Evolutionary conservation across 2,329 filamentous ascomycete species (phyloP), one percentile per base, ranked within the genome.

Genomic region (Colletotrichum spaethianum): DNA sequence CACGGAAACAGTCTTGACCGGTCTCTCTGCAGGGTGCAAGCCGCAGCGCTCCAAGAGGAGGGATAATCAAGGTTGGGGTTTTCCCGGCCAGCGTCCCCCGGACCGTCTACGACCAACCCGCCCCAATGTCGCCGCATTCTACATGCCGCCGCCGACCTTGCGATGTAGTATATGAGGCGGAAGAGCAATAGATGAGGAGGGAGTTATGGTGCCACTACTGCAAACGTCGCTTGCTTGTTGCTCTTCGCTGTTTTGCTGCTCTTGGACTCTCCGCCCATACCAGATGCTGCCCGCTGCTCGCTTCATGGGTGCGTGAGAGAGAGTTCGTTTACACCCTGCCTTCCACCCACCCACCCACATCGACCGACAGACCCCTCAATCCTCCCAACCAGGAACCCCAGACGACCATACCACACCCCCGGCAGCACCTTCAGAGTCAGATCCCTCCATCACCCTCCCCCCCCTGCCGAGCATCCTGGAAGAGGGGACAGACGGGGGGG

Each of bases 401-500:
- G 64, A 44, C 59, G 4, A 31, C 52, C n/a, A 36, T 57, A 64
- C 57, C 42, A 55, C 50, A 44, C 38, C 59, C 69, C 48, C 44
- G 18, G 52, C 69, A 57, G 28, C 48, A 63, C 44, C 57, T 59
- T 50, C 57, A 48, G 57, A 72, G 64, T 52, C 64, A 63, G 64
- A 72, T 63, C 64, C 69, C 69, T 72, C 46, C 68, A 71, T 67
- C n/a, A 28, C 59, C 48, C 40, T 33, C 14, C 18, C 48, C 18
- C 52, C 68, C 69, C 68, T 62, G 69, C 63, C 65, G 16, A 55
- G 31, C 42, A 69, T 63, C 64, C 69, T 72, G 40, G 69, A 69
- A 72, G 64, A 72, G 69, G 64, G 65, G 69, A 72, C 38, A 38
- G 44, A 69, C 69, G 52, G 59, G 61, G 61, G 61, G 63, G 64